These are phyloP conservation scores for Mortierella hygrophila DNA, from an alignment of 192 early-diverging fungal species.

Conservation along the genomic window DNA sequence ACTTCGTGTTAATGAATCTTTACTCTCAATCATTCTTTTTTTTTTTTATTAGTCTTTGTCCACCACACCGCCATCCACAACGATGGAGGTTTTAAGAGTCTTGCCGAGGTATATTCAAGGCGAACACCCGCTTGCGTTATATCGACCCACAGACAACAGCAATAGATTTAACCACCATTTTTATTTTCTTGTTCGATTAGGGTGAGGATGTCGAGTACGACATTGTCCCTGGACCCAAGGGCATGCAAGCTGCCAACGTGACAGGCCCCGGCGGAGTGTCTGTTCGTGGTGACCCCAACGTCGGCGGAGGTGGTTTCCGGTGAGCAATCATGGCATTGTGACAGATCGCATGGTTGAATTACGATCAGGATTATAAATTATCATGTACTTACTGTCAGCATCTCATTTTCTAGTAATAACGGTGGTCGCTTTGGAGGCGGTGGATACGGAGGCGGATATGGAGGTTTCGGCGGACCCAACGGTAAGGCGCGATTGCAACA, in stretches of 20 bases:
- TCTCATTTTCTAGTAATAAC: constrained; percentile 6
- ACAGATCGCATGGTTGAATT: background rate
- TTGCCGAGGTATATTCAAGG: constrained; percentile 68
- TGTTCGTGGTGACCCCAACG: constrained; percentile 83
- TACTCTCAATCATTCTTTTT: background rate
- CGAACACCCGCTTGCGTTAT: background rate
- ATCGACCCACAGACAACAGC: background rate
- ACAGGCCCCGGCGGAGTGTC: constrained; percentile 77
- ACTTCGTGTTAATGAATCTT: background rate
- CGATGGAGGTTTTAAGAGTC: constrained; percentile 83
- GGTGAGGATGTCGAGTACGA: constrained; percentile 80
- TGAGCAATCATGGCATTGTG: background rate
- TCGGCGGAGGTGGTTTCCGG: constrained; percentile 54
- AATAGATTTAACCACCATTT: background rate
- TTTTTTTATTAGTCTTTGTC: constrained; percentile 76
- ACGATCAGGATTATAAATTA: background rate
- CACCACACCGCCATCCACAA: constrained; percentile 87
- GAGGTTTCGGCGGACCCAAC: constrained; percentile 47
- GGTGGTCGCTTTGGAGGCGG: constrained; percentile 42
- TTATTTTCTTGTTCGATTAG: constrained; percentile 43
- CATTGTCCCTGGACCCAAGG: constrained; percentile 81
- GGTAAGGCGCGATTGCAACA: constrained; percentile 13
- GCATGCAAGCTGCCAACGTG: constrained; percentile 86
- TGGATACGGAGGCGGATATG: constrained; percentile 44
- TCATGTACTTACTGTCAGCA: background rate